A percentile compares a stretch with the other conserved stretches of the same genome.
Conservation (phyloP, 441 rosid species). For the Euphorbia schlechtendalii region DNA sequence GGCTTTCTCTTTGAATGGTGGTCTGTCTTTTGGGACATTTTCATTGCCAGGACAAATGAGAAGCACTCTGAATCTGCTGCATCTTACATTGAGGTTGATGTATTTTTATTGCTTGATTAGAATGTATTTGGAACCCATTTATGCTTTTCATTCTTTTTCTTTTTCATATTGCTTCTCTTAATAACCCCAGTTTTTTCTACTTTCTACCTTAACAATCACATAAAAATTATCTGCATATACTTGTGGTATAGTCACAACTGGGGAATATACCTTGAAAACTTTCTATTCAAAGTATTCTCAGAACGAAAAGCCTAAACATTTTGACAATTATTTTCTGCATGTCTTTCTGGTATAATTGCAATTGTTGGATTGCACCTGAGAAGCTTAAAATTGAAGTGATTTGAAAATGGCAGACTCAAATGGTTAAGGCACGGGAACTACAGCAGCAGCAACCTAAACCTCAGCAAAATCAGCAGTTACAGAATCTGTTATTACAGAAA, state of each 20-base stretch:
- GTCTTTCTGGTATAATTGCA: neutral
- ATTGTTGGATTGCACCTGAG: neutral
- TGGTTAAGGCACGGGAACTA: constrained; percentile 61
- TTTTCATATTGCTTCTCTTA: neutral
- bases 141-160: neutral
- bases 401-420: constrained; percentile 50
- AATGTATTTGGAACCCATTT: neutral
- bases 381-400: constrained; percentile 15
- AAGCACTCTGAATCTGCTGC: constrained; percentile 43
- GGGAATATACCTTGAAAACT: neutral
- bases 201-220: neutral
- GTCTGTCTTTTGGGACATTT: constrained; percentile 63
- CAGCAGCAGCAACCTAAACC: constrained; percentile 44
- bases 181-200: neutral
- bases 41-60: constrained; percentile 41
- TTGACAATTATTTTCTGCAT: neutral
- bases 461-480: constrained; percentile 37
- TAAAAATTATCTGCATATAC: neutral
- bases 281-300: neutral
- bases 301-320: neutral
- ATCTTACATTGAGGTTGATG: constrained; percentile 39
- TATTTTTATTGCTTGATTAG: neutral
- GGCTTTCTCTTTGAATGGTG: constrained; percentile 66
- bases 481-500: constrained; percentile 37
- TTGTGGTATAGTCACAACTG: neutral